Evolutionary conservation across 2,329 filamentous ascomycete genomes (phyloP).

Genomic region (Aspergillus latus): DNA sequence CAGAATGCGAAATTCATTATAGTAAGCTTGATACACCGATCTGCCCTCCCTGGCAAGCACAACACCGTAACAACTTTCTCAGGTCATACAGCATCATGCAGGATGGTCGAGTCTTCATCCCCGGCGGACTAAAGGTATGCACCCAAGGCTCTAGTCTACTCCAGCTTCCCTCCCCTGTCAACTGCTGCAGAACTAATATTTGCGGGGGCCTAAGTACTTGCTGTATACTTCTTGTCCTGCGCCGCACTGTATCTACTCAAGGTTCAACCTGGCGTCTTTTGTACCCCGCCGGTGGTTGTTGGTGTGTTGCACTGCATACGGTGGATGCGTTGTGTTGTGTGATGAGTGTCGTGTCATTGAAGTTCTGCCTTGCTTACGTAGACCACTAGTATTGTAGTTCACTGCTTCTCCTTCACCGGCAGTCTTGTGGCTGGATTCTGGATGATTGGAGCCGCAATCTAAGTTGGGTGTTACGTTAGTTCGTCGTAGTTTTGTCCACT

Average conservation of each 20-base stretch:
- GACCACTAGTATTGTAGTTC: background rate
- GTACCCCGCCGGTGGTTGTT: background rate
- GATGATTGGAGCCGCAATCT: background rate
- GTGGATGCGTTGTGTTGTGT: background rate
- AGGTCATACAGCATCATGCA: constrained; percentile 21
- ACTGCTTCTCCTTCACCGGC: background rate
- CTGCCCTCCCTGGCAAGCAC: too few species aligned
- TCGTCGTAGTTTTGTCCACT: too few species aligned
- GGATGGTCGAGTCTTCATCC: constrained; percentile 4
- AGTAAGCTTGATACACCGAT: too few species aligned
- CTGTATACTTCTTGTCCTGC: background rate
- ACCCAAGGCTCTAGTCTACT: background rate
- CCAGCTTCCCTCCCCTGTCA: background rate
- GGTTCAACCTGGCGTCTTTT: too few species aligned
- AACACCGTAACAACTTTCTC: background rate
- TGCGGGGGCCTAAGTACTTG: background rate
- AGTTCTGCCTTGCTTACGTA: background rate
- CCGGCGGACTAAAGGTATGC: background rate
- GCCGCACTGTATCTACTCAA: too few species aligned
- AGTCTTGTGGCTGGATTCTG: background rate
- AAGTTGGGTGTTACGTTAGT: too few species aligned
- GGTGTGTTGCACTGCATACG: constrained; percentile 1
- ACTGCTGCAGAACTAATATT: background rate
- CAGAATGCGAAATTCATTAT: background rate
- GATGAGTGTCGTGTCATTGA: background rate